A percentile compares a stretch with the other conserved stretches of the same genome.
Evolutionary conservation across 225 moss, liverwort and hornwort species (phyloP).

Genomic region (Sphagnum tenellum): DNA sequence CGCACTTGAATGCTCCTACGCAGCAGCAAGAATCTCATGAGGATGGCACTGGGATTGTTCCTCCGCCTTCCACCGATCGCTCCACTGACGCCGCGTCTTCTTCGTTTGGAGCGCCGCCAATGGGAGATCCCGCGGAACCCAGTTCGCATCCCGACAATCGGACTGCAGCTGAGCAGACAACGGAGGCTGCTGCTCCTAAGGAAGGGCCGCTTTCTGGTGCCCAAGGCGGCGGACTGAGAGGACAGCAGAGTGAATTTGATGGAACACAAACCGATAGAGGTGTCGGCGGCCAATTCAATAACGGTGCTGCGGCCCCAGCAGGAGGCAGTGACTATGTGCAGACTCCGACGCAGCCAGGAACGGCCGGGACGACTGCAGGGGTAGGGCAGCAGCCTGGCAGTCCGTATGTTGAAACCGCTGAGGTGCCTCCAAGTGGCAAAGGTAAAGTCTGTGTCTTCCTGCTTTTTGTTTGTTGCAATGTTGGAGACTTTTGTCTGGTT

Average conservation of each 20-base stretch:
- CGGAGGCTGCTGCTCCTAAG: conserved; percentile 13
- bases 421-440: conserved; percentile 20
- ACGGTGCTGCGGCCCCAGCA: conserved; percentile 4
- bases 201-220: too few species aligned
- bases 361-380: not conserved
- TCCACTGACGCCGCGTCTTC: not conserved
- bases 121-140: conserved; percentile 78
- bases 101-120: conserved; percentile 65
- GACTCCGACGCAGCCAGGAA: not conserved
- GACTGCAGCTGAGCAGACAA: conserved; percentile 42
- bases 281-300: conserved; percentile 7
- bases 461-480: too few species aligned
- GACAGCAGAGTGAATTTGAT: not conserved
- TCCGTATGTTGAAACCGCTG: conserved; percentile 43
- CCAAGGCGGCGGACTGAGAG: not conserved
- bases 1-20: too few species aligned
- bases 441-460: too few species aligned
- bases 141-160: conserved; percentile 77
- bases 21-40: conserved; percentile 6
- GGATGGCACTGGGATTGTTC: conserved; percentile 6
- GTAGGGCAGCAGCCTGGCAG: conserved; percentile 22
- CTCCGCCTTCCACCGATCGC: conserved; percentile 26
- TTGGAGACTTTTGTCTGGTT: too few species aligned
- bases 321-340: not conserved
- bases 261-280: conserved; percentile 26